Evolutionary conservation across 768 basidiomycete genomes (phyloP).

Genomic region (Rhodotorula diobovata): DNA sequence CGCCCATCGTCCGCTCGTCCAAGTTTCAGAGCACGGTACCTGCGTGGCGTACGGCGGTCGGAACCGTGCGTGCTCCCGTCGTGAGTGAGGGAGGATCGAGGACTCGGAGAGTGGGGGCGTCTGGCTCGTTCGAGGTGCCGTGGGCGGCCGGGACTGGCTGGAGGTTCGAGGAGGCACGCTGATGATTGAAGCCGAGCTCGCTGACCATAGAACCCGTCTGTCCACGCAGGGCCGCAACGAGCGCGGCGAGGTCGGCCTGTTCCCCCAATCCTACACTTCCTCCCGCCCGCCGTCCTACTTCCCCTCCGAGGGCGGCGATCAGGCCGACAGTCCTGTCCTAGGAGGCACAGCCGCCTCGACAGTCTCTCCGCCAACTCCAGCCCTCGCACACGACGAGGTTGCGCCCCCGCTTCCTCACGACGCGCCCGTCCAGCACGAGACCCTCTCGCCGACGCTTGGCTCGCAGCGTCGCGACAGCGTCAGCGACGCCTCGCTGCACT

Average conservation of each 20-base stretch:
- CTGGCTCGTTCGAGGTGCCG: too few relatives aligned
- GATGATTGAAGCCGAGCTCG: too few relatives aligned
- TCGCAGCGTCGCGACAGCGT: constrained; percentile 53
- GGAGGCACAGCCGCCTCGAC: background rate
- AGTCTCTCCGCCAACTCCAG: background rate
- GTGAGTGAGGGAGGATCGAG: too few relatives aligned
- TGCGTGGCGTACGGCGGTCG: too few relatives aligned
- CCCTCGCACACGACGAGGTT: background rate
- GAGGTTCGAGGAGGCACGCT: too few relatives aligned
- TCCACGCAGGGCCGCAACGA: constrained; percentile 67
- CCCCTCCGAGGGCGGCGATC: background rate
- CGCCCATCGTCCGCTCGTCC: constrained; percentile 33
- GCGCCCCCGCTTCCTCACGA: background rate
- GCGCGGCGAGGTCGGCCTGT: constrained; percentile 77
- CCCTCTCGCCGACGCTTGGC: background rate
- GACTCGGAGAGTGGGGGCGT: too few relatives aligned
- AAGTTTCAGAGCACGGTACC: background rate
- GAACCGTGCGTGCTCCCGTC: too few relatives aligned
- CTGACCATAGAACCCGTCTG: background rate
- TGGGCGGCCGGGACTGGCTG: too few relatives aligned
- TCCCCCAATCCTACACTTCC: constrained; percentile 83
- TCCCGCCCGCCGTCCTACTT: constrained; percentile 45
- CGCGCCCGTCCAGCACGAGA: background rate
- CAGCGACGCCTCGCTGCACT: constrained; percentile 58
- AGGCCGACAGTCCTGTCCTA: constrained; percentile 45